phyloP scores from a whole-genome alignment of 2,329 filamentous ascomycete species.

The Gnomoniopsis smithogilvyi region DNA sequence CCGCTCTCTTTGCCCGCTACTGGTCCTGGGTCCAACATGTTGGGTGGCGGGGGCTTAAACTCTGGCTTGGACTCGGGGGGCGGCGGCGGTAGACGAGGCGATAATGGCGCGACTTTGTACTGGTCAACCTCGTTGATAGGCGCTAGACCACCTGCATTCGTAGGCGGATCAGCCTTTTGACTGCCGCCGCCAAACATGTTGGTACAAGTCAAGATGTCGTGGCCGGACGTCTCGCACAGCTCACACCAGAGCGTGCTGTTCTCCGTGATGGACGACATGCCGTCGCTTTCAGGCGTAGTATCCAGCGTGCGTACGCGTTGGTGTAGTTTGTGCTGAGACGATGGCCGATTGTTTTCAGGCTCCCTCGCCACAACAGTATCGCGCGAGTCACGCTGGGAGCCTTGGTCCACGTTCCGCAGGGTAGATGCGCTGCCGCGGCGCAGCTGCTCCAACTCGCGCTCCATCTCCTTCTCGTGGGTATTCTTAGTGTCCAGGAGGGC shows the following conservation, averaged over 20 bases:
- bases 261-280: slow-evolving; percentile 68
- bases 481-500: slow-evolving; percentile 69
- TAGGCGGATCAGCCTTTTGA: slow-evolving; percentile 18
- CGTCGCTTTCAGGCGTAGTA: slow-evolving; percentile 68
- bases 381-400: slow-evolving; percentile 63
- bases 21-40: slow-evolving; percentile 63
- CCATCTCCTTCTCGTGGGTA: slow-evolving; percentile 76
- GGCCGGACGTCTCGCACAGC: slow-evolving; percentile 87
- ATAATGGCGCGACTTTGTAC: slow-evolving; percentile 52
- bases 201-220: slow-evolving; percentile 91
- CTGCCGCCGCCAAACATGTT: slow-evolving; percentile 68
- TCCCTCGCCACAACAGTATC: slow-evolving; percentile 60
- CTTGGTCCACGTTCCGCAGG: slow-evolving; percentile 50
- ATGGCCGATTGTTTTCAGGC: slow-evolving; percentile 42
- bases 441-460: slow-evolving; percentile 73
- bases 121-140: slow-evolving; percentile 33
- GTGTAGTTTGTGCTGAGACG: slow-evolving; percentile 40
- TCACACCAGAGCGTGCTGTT: slow-evolving; percentile 83
- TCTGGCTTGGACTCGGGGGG: slow-evolving; percentile 17
- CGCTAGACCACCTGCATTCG: not conserved
- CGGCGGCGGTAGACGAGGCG: slow-evolving; percentile 38
- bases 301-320: slow-evolving; percentile 55
- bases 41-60: slow-evolving; percentile 52
- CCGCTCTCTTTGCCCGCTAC: slow-evolving; percentile 77
- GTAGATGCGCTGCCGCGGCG: slow-evolving; percentile 39